Evolutionary conservation across 345 rosid species (phyloP).

Genomic region (Gossypium bickii): DNA sequence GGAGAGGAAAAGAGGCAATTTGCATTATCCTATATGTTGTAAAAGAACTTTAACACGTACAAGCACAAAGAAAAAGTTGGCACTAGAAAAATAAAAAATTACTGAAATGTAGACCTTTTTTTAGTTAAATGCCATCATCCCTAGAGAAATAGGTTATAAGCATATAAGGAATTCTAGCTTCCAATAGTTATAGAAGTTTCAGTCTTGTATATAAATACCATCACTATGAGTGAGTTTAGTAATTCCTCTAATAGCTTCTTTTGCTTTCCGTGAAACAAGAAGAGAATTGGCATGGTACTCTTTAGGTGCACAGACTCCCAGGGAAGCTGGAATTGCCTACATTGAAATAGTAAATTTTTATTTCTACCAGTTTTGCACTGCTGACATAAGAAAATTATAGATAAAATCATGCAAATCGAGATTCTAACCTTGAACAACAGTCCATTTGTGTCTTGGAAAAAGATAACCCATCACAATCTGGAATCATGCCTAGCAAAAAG

Average conservation of each 20-base stretch:
- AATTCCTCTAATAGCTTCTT: conserved; percentile 96
- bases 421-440: conserved; percentile 79
- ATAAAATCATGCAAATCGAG: conserved; percentile 4
- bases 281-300: conserved; percentile 90
- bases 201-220: conserved; percentile 42
- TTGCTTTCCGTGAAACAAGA: conserved; percentile 92
- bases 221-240: conserved; percentile 78
- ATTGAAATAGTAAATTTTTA: conserved; percentile 3
- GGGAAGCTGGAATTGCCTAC: conserved; percentile 88
- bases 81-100: background rate
- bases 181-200: background rate
- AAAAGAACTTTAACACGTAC: background rate
- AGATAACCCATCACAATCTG: conserved; percentile 79
- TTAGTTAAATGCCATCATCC: background rate
- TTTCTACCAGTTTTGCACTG: conserved; percentile 6
- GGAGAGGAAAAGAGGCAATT: background rate
- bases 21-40: background rate
- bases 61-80: background rate
- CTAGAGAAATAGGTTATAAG: background rate
- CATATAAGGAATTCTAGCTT: background rate
- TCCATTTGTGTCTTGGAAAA: conserved; percentile 98
- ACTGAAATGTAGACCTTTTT: background rate
- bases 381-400: background rate
- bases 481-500: conserved; percentile 52
- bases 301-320: conserved; percentile 81